These are phyloP conservation scores for Phellopilus nigrolimitatus DNA, from an alignment of 1,284 basidiomycete species.

Conservation along the genomic window DNA sequence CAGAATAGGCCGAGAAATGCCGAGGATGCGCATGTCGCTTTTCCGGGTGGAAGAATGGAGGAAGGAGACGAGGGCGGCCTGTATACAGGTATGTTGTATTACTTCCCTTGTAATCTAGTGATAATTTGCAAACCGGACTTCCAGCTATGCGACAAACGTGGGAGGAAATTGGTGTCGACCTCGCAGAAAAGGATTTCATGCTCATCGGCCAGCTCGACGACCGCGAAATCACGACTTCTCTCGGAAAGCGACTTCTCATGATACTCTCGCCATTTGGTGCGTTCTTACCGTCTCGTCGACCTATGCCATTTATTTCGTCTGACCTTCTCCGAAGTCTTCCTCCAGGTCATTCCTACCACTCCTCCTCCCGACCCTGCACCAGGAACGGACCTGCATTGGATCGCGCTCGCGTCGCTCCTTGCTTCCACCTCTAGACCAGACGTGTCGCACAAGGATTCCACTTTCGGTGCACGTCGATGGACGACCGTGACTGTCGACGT, in stretches of 20 bases:
- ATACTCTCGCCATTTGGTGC: conserved; percentile 83
- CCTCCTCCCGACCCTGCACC: conserved; percentile 72
- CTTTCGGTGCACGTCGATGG: conserved; percentile 54
- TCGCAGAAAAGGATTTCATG: conserved; percentile 89
- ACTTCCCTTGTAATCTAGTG: conserved; percentile 11
- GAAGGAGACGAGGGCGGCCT: conserved; percentile 88
- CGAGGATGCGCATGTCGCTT: conserved; percentile 83
- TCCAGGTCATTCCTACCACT: conserved; percentile 81
- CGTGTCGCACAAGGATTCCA: conserved; percentile 22
- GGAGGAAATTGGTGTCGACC: conserved; percentile 98
- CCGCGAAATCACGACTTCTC: conserved; percentile 95
- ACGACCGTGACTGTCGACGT: conserved; percentile 92
- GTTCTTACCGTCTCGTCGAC: conserved; percentile 9
- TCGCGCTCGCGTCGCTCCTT: conserved; percentile 70
- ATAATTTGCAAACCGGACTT: conserved; percentile 13
- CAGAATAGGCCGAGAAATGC: conserved; percentile 36
- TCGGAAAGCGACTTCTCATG: conserved; percentile 97
- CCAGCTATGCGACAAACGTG: conserved; percentile 95
- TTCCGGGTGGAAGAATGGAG: conserved; percentile 92
- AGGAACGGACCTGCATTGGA: conserved; percentile 88
- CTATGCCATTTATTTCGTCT: neutral
- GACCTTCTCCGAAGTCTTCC: conserved; percentile 59
- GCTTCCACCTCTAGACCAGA: conserved; percentile 30
- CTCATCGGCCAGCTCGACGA: conserved; percentile 95
- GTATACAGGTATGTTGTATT: conserved; percentile 68